Base-by-base conservation (phyloP, 2,329 filamentous ascomycete genomes). In the Pseudocercospora cruenta region DNA sequence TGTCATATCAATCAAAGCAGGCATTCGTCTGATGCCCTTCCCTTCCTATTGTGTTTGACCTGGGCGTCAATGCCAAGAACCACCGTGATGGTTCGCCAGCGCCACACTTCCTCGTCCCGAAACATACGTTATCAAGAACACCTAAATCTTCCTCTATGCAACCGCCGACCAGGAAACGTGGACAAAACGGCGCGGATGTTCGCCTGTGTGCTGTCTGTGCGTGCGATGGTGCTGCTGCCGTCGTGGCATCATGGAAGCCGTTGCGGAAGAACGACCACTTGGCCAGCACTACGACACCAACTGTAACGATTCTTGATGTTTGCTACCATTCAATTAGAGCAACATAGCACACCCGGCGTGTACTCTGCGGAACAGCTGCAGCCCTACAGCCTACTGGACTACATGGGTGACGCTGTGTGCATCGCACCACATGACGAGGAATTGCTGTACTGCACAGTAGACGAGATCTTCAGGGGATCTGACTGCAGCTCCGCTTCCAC, bases 1-100 rank as follows among this genome's bases (percentile, higher is more conserved):
- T 54, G 24, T 54, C 51, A 58, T 58, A 58, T 57, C 53, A 36
- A 8, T n/a, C 3, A 9, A 57, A 31, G 53, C 53, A 57, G 24
- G 49, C 49, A 33, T 33, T 33, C 31, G 31, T 12, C 31, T 33
- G 31, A 33, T 36, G 51, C 22, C 12, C 51, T 31, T 55, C 22
- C 12, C 51, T 31, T 55, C 8, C 9, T 55, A 55, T 55, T 55
- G 51, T 55, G 22, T 33, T n/a, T n/a, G 26, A 22, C 21, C 5
- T n/a, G 8, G 14, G 16, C 26, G 16, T 43, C 39, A 43, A 43
- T 55, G 47, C 19, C 47, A 26, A 26, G 47, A 51, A 51, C 14
- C 47, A 51, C 47, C 47, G 8, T 51, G 47, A 51, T 51, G 47
- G 47, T 26, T 51, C 47, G 16, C 43, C 3, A 24, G 22, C 22